These are phyloP conservation scores for Lentinus tigrinus DNA, from an alignment of 768 basidiomycete species.

Conservation along the genomic window DNA sequence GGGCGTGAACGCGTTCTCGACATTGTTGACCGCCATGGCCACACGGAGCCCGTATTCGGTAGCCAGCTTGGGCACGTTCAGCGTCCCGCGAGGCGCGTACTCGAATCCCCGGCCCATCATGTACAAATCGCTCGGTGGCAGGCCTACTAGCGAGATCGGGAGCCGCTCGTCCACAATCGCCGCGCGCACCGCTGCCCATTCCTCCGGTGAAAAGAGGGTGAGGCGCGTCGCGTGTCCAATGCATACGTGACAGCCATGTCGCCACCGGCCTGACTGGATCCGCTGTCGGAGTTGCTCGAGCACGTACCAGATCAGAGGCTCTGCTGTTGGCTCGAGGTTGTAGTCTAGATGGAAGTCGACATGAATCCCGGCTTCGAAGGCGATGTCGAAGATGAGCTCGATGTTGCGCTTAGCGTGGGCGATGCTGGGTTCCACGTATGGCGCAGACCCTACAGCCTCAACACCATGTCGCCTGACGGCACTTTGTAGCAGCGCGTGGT, in stretches of 20 bases:
- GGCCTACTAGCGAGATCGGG: conserved; percentile 52
- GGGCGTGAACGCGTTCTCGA: conserved; percentile 68
- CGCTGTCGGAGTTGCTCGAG: conserved; percentile 39
- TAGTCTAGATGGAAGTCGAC: conserved; percentile 71
- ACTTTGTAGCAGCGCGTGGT: conserved; percentile 43
- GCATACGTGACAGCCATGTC: conserved; percentile 39
- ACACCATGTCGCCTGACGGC: conserved; percentile 43
- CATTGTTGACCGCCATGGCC: conserved; percentile 63
- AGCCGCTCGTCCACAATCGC: conserved; percentile 39
- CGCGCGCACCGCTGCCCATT: conserved; percentile 39
- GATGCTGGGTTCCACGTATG: conserved; percentile 56
- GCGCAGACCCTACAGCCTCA: conserved; percentile 60
- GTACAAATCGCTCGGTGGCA: conserved; percentile 67
- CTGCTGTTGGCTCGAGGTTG: conserved; percentile 49
- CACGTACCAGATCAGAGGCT: conserved; percentile 57
- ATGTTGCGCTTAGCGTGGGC: conserved; percentile 54
- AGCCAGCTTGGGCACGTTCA: conserved; percentile 50
- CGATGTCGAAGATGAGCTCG: conserved; percentile 48
- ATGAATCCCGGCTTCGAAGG: conserved; percentile 38
- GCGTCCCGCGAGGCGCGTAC: conserved; percentile 49
- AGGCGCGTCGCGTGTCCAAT: conserved; percentile 64
- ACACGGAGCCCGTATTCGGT: conserved; percentile 45
- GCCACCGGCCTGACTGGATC: conserved; percentile 26
- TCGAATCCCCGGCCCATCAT: conserved; percentile 56
- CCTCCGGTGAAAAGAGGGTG: conserved; percentile 43